phyloP scores from a whole-genome alignment of 2,329 filamentous ascomycete species.

The Thielaviopsis euricoi region DNA sequence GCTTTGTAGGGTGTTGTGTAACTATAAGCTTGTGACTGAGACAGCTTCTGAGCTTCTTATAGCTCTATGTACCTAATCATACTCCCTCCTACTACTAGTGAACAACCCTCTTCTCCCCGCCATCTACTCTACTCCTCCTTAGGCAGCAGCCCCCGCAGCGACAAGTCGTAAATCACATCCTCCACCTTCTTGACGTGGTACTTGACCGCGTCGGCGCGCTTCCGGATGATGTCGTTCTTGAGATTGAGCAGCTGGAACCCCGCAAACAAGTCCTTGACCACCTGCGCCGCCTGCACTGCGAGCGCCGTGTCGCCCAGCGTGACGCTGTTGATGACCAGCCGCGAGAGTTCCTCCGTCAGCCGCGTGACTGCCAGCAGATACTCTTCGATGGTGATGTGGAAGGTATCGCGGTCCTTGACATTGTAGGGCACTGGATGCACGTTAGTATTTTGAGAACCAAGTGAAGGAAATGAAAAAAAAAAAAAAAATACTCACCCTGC shows the following conservation, averaged over 20 bases:
- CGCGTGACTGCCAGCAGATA: slow-evolving; percentile 80
- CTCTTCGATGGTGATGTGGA: slow-evolving; percentile 94
- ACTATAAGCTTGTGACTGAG: too few species aligned
- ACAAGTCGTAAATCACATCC: slow-evolving; percentile 93
- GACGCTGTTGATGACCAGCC: slow-evolving; percentile 85
- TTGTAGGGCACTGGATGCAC: slow-evolving; percentile 62
- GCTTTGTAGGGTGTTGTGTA: background rate
- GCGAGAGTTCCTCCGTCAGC: slow-evolving; percentile 77
- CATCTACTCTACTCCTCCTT: background rate
- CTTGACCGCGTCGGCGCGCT: slow-evolving; percentile 84
- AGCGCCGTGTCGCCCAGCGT: slow-evolving; percentile 77
- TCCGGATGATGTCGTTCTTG: slow-evolving; percentile 84
- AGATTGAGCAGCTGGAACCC: slow-evolving; percentile 95
- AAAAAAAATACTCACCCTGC: slow-evolving; percentile 34
- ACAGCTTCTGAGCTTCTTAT: too few species aligned
- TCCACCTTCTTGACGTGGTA: slow-evolving; percentile 97
- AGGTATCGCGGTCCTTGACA: slow-evolving; percentile 72
- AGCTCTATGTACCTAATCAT: too few species aligned
- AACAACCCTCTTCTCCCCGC: background rate
- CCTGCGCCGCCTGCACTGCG: slow-evolving; percentile 74
- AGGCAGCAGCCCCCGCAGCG: slow-evolving; percentile 36
- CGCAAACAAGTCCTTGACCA: slow-evolving; percentile 88
- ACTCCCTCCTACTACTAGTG: too few species aligned
- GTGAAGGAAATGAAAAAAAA: background rate
- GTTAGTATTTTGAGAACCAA: background rate